These are phyloP conservation scores for Phytophthora colocasiae DNA, from an alignment of 352 stramenopile species.

Conservation along the genomic window DNA sequence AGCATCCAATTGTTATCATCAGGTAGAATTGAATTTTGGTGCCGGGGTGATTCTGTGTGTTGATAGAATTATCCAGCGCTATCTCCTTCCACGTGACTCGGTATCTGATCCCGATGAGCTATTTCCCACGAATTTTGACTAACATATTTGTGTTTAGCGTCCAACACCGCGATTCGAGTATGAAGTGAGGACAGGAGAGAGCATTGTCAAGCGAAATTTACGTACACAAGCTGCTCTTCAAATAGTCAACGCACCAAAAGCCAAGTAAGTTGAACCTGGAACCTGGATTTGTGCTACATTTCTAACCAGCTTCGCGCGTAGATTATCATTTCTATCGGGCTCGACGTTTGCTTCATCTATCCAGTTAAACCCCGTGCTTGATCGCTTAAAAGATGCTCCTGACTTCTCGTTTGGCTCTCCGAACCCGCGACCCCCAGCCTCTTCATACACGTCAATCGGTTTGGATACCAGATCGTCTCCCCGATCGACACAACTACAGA, in stretches of 20 bases:
- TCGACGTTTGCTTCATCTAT: slow-evolving; percentile 46
- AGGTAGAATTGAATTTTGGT: slow-evolving; percentile 76
- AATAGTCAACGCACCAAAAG: slow-evolving; percentile 3
- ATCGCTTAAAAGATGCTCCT: slow-evolving; percentile 25
- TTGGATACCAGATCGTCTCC: slow-evolving; percentile 14
- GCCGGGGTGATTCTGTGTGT: slow-evolving; percentile 62
- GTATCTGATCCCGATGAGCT: slow-evolving; percentile 25
- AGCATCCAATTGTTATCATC: neutral
- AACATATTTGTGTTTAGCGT: slow-evolving; percentile 9
- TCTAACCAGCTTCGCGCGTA: neutral
- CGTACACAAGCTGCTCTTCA: slow-evolving; percentile 31
- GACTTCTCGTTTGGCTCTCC: slow-evolving; percentile 43
- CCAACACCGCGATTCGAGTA: slow-evolving; percentile 30
- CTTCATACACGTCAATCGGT: neutral
- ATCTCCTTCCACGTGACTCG: slow-evolving; percentile 60
- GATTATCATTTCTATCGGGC: slow-evolving; percentile 52
- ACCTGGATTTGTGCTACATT: neutral
- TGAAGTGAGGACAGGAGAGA: slow-evolving; percentile 66
- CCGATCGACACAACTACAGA: slow-evolving; percentile 27
- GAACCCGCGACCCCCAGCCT: slow-evolving; percentile 23
- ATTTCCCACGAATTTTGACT: neutral
- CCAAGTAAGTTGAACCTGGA: slow-evolving; percentile 31
- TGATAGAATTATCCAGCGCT: slow-evolving; percentile 53
- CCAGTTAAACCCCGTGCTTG: slow-evolving; percentile 47
- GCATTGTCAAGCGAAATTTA: slow-evolving; percentile 56